Evolutionary conservation across 495 filamentous ascomycete genomes (phyloP), one percentile per base, ranked within the genome.

Genomic region (Entonaema liquescens): DNA sequence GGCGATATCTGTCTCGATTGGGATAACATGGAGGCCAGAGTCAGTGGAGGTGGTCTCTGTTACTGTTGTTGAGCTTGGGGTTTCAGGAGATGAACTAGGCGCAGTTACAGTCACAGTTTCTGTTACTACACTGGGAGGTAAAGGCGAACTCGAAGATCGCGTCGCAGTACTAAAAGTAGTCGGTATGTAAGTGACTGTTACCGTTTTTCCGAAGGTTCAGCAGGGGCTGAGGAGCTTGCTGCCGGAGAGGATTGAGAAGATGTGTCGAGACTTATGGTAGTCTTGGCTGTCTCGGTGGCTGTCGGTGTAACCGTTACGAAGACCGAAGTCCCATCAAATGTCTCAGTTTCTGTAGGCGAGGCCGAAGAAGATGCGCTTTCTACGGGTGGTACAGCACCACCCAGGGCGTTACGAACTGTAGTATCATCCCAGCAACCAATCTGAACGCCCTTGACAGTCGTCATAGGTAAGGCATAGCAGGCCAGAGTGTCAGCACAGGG

Each of bases 401-500:
- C 81, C 28, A 83, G 63, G 21, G 77, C 65, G 13, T 63, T 49
- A 23, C 57, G 62, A 5, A 77, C 80, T 11, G 65, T 67, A 13
- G 65, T 68, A 5, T 74, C 63, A 58, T 78, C 70, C 26, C 67
- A 64, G 59, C 83, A 84, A n/a, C 72, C 76, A 35, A 83, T 61
- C 50, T 76, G 62, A 7, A 79, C 78, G 3, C 80, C 81, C 1
- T 63, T 65, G 19, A 74, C 71, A 0, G 77, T 79, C 11, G 76
- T 76, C 79, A 83, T 79, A 6, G 83, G 83, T 50, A 83, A 60
- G 19, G 80, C 83, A 38, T 76, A 77, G 67, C 83, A 84, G 36
- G 72, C 74, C 12, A 73, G 73, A 12, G 72, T 70, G 17, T 28
- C 53, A 15, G 57, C 54, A 63, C 80, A 82, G 4, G 68, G 57